Conservation (phyloP, 176 grass and related monocot species). For the Poa annua region DNA sequence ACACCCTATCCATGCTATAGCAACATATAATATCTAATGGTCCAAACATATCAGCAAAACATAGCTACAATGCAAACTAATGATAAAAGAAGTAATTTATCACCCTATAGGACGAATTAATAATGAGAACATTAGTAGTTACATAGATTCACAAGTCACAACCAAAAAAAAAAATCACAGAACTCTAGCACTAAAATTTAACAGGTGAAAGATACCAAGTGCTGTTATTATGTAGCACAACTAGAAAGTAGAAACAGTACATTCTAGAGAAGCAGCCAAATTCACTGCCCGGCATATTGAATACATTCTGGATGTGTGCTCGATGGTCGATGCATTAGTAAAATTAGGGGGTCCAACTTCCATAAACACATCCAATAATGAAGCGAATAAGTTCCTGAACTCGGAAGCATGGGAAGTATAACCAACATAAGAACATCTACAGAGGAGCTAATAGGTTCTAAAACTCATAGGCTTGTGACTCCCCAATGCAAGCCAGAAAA, state of each 20-base stretch:
- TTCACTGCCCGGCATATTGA: not conserved
- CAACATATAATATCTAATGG: conserved; percentile 9
- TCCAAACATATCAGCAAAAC: not conserved
- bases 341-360: conserved; percentile 8
- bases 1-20: not conserved
- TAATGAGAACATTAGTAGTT: not conserved
- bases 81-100: not conserved
- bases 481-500: not conserved
- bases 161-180: no score
- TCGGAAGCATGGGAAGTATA: not conserved
- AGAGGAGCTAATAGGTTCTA: not conserved
- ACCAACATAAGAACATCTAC: not conserved
- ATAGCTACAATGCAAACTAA: not conserved
- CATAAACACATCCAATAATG: conserved; percentile 24
- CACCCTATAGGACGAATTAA: not conserved
- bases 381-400: not conserved
- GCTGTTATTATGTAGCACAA: not conserved
- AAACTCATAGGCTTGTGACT: not conserved
- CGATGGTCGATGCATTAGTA: not conserved
- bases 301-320: not conserved
- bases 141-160: not conserved
- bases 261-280: conserved; percentile 23
- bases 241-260: conserved; percentile 24
- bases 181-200: not conserved
- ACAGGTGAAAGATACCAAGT: not conserved